phyloP scores from a whole-genome alignment of 1,284 basidiomycete genomes.

The Quambalaria eucalypti region DNA sequence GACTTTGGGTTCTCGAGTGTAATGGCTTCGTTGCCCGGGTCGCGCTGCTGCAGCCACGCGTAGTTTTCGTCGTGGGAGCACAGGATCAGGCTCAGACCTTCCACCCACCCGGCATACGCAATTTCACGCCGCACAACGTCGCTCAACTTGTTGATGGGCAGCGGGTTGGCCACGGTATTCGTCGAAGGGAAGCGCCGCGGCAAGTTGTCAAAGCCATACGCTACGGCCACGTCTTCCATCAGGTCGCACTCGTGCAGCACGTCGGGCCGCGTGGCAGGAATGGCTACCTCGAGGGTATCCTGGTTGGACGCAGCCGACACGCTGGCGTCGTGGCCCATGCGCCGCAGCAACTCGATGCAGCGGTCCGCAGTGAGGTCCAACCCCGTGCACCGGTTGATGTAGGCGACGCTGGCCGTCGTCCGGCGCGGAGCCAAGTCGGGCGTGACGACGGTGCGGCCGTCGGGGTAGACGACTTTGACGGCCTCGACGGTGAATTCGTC shows the following conservation, averaged over 20 bases:
- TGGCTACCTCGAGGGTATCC: slow-evolving; percentile 52
- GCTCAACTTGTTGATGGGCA: slow-evolving; percentile 78
- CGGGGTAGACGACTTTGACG: slow-evolving; percentile 34
- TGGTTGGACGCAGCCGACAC: slow-evolving; percentile 9
- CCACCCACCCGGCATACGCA: slow-evolving; percentile 88
- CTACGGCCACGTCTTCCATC: slow-evolving; percentile 96
- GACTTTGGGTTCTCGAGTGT: slow-evolving; percentile 95
- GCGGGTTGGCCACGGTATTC: slow-evolving; percentile 88
- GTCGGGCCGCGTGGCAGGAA: slow-evolving; percentile 87
- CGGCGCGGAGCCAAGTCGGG: slow-evolving; percentile 69
- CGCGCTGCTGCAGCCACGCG: slow-evolving; percentile 73
- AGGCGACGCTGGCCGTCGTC: slow-evolving; percentile 71
- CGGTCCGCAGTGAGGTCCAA: slow-evolving; percentile 60
- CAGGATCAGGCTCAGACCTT: slow-evolving; percentile 89
- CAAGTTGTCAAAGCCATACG: slow-evolving; percentile 95
- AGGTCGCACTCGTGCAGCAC: slow-evolving; percentile 97
- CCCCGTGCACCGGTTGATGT: slow-evolving; percentile 91
- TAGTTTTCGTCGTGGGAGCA: slow-evolving; percentile 99
- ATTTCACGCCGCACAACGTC: slow-evolving; percentile 85
- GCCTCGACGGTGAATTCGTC: slow-evolving; percentile 54
- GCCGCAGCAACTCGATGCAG: slow-evolving; percentile 60
- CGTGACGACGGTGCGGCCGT: slow-evolving; percentile 64
- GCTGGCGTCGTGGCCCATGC: slow-evolving; percentile 56
- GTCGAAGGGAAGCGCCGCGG: slow-evolving; percentile 82
- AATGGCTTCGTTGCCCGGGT: slow-evolving; percentile 72